These are phyloP conservation scores for Ophiostoma ips DNA, from an alignment of 2,329 filamentous ascomycete species.

Conservation along the genomic window DNA sequence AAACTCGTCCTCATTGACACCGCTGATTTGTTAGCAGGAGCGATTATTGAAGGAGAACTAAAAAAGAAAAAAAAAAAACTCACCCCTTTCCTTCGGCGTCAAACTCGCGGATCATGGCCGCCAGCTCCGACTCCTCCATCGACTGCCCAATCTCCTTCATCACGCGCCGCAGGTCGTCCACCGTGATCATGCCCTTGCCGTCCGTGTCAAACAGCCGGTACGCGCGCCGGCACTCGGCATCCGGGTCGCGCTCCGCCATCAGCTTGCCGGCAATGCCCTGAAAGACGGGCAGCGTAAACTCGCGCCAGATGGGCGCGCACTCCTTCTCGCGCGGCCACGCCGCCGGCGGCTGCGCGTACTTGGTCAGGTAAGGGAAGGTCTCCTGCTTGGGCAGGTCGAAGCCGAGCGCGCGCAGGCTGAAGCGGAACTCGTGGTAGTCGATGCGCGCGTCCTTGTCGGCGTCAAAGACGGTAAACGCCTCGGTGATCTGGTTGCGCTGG, in stretches of 20 bases:
- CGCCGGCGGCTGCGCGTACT: conserved; percentile 61
- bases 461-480: conserved; percentile 86
- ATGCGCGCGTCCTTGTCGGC: conserved; percentile 88
- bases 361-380: conserved; percentile 65
- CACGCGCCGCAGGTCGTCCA: conserved; percentile 77
- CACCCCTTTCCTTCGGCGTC: conserved; percentile 79
- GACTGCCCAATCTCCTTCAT: conserved; percentile 86
- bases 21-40: conserved; percentile 21
- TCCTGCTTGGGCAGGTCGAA: conserved; percentile 83
- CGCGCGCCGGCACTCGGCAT: conserved; percentile 80
- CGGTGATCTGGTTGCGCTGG: conserved; percentile 83
- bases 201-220: conserved; percentile 91
- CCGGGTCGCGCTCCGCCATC: conserved; percentile 69
- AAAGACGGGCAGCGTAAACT: conserved; percentile 60
- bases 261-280: conserved; percentile 65
- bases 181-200: conserved; percentile 76
- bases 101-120: conserved; percentile 96
- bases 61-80: background rate
- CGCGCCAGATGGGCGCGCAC: conserved; percentile 51
- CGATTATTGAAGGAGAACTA: no score
- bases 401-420: conserved; percentile 87
- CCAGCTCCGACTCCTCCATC: conserved; percentile 80
- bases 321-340: conserved; percentile 39
- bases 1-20: conserved; percentile 55
- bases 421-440: conserved; percentile 96